phyloP scores from a whole-genome alignment of 139 green algal genomes.

The Marvania coccoides region DNA sequence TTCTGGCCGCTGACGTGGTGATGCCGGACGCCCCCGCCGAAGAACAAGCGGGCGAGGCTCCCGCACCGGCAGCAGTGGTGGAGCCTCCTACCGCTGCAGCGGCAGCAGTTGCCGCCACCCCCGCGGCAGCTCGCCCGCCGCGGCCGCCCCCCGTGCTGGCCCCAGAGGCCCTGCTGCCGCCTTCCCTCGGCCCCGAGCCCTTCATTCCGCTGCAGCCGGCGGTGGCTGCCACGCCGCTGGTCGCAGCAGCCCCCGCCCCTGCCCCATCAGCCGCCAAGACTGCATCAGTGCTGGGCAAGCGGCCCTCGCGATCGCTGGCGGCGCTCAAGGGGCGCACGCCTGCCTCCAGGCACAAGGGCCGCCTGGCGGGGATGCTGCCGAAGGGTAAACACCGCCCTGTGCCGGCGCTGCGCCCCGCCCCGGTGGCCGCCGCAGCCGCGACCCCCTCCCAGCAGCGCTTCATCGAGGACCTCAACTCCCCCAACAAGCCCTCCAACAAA shows the following conservation, averaged over 20 bases:
- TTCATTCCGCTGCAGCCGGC: not conserved
- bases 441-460: not conserved
- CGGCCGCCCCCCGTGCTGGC: not conserved
- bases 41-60: not conserved
- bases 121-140: too few relatives aligned
- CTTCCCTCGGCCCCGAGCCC: not conserved
- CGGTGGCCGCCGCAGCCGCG: not conserved
- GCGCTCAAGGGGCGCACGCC: not conserved
- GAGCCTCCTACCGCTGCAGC: not conserved
- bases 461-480: not conserved
- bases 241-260: not conserved
- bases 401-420: not conserved
- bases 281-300: not conserved
- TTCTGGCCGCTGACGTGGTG: not conserved
- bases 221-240: not conserved
- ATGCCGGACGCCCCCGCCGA: not conserved
- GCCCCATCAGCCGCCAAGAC: not conserved
- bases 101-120: not conserved
- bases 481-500: too few relatives aligned
- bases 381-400: not conserved
- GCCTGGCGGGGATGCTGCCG: not conserved
- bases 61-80: not conserved
- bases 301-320: not conserved
- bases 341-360: not conserved
- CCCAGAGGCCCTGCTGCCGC: not conserved